A percentile compares a stretch with the other conserved stretches of the same genome.
These are phyloP conservation scores for Diddensiella santjacobensis DNA, from an alignment of 805 yeast species.

Conservation along the genomic window DNA sequence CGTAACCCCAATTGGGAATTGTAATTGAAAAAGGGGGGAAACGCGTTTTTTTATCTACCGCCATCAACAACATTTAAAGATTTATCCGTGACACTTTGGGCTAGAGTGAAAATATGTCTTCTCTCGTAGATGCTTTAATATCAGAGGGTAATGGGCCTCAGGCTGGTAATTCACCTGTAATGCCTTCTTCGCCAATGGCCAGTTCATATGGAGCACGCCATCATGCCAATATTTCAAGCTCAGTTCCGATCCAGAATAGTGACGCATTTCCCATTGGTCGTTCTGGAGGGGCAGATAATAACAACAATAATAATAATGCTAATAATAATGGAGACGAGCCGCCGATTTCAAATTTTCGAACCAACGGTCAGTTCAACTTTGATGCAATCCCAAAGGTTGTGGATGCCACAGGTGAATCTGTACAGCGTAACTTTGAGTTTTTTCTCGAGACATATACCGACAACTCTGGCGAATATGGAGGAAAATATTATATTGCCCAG, in stretches of 20 bases:
- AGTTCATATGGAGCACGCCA: slow-evolving; percentile 1
- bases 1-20: slow-evolving; percentile 9
- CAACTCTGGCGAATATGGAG: slow-evolving; percentile 38
- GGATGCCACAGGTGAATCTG: slow-evolving; percentile 91
- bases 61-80: slow-evolving; percentile 2
- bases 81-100: no score
- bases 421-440: slow-evolving; percentile 82
- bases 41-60: no score
- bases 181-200: slow-evolving; percentile 9
- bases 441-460: slow-evolving; percentile 67
- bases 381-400: slow-evolving; percentile 76
- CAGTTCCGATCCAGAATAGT: slow-evolving; percentile 9
- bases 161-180: not conserved
- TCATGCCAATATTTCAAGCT: slow-evolving; percentile 4
- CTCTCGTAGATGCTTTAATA: slow-evolving; percentile 14
- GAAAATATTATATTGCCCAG: slow-evolving; percentile 69
- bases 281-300: no score
- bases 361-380: slow-evolving; percentile 6
- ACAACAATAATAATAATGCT: not conserved
- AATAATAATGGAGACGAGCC: slow-evolving; percentile 8
- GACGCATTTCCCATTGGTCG: slow-evolving; percentile 7
- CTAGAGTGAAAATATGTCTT: not conserved
- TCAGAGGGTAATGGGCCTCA: slow-evolving; percentile 2
- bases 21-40: slow-evolving; percentile 13
- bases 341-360: slow-evolving; percentile 9